Conservation (phyloP, 106 monocot genomes). For the Allium fistulosum region DNA sequence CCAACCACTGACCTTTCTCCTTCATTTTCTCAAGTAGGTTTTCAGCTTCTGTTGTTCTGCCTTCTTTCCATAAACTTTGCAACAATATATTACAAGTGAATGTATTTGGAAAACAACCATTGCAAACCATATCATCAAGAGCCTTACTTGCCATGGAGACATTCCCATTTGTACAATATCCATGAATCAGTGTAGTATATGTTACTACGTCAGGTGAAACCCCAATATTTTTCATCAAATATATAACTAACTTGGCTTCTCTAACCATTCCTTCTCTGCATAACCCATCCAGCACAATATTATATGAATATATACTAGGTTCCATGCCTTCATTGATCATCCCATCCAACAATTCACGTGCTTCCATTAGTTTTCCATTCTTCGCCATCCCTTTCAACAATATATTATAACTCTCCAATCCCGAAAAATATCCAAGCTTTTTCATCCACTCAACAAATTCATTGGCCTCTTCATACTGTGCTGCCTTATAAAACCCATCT, state of each 20-base stretch:
- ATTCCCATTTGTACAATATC: conserved; percentile 67
- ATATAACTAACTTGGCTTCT: conserved; percentile 48
- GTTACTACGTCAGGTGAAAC: conserved; percentile 60
- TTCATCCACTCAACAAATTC: conserved; percentile 58
- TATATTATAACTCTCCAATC: conserved; percentile 63
- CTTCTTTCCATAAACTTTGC: conserved; percentile 86
- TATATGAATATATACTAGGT: conserved; percentile 62
- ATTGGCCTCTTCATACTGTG: conserved; percentile 58
- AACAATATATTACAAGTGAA: conserved; percentile 86
- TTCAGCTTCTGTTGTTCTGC: conserved; percentile 66
- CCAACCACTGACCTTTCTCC: conserved; percentile 62
- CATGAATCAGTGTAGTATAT: conserved; percentile 69
- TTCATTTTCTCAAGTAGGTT: conserved; percentile 71
- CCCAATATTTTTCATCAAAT: conserved; percentile 57
- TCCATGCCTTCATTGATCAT: conserved; percentile 43
- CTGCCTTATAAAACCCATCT: conserved; percentile 56
- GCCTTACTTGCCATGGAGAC: conserved; percentile 36
- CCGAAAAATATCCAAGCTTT: conserved; percentile 37
- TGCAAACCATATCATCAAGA: conserved; percentile 70
- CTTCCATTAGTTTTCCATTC: conserved; percentile 49
- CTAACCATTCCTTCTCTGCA: conserved; percentile 70
- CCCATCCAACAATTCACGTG: conserved; percentile 45
- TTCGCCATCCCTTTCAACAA: conserved; percentile 77
- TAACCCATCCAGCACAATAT: conserved; percentile 75
- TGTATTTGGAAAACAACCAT: conserved; percentile 55